These are phyloP conservation scores for Monosporascus sp. DNA, from an alignment of 2,329 filamentous ascomycete genomes.

Conservation along the genomic window DNA sequence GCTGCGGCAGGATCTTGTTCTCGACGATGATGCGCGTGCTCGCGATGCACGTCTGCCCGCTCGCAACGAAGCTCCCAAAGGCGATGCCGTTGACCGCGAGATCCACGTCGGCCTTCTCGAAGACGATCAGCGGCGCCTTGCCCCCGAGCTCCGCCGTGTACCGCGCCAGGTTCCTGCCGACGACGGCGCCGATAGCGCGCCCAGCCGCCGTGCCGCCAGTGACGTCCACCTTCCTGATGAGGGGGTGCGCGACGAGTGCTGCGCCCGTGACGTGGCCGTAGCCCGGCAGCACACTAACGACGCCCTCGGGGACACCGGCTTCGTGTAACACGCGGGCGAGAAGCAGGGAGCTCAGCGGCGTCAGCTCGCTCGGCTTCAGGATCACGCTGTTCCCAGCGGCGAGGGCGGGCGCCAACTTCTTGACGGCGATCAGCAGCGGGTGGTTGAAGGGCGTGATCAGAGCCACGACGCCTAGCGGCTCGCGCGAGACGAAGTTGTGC, in stretches of 20 bases:
- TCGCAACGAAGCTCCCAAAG: constrained; percentile 50
- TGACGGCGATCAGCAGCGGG: constrained; percentile 51
- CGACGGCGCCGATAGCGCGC: constrained; percentile 60
- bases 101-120: constrained; percentile 58
- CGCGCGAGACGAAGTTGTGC: constrained; percentile 49
- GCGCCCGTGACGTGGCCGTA: constrained; percentile 46
- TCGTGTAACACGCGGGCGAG: constrained; percentile 56
- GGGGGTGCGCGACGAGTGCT: constrained; percentile 46
- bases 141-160: constrained; percentile 68
- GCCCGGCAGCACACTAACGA: constrained; percentile 58
- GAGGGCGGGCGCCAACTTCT: constrained; percentile 56
- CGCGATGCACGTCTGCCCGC: constrained; percentile 58
- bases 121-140: constrained; percentile 65
- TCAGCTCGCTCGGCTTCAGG: constrained; percentile 58
- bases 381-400: constrained; percentile 55
- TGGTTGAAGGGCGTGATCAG: constrained; percentile 56
- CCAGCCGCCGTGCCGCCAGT: constrained; percentile 71
- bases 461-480: constrained; percentile 52
- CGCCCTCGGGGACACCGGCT: constrained; percentile 66
- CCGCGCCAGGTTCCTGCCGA: constrained; percentile 60
- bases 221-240: constrained; percentile 63
- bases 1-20: constrained; percentile 57
- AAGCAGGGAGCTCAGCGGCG: constrained; percentile 55
- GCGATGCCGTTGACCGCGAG: constrained; percentile 65
- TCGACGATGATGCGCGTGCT: constrained; percentile 73